Evolutionary conservation across 495 filamentous ascomycete species (phyloP), one percentile per base, ranked within the genome.

Genomic region (Hypoxylon intermedium): DNA sequence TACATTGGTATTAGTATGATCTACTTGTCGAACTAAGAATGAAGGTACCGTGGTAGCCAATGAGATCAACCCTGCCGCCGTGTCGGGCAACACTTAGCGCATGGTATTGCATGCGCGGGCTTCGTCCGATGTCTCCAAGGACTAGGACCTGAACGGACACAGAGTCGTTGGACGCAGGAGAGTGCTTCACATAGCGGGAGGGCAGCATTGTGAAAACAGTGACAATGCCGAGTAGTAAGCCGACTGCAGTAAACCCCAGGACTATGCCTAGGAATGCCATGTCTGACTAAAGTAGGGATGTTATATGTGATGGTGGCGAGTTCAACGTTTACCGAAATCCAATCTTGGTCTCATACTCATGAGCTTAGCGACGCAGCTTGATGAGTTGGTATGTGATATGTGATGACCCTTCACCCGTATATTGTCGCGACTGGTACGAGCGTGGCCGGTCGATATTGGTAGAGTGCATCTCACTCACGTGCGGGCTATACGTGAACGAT

Each of bases 31-130:
- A 19, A 20, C 6, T 28, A 36, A 20, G 20, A 45, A 36, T 7
- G 9, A 53, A 51, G 65, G 51, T 67, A 94, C 92, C 92, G 54
- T 83, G 72, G 70, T 97, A 99, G 21, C 94, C 95, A 63, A 98
- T 88, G 9, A 99, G 75, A 65, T 93, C 84, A 12, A 97, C 94
- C 26, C 81, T 77, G 0, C 85, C 89, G 30, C 91, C 91, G 58
- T 91, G 86, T 60, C 85, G 89, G 18, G 93, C 92, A 69, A 98
- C 87, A 70, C 93, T 97, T 57, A 97, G 72, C 16, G 93, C 92
- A 83, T 99, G 94, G 69, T 99, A 97, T 72, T 97, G 94, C 94
- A 99, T 99, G 55, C 94, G 90, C 19, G 94, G 94, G 71, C 92
- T 96, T 28, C 92, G 85, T 19, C 94, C 94, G 73, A 99, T 94